Evolutionary conservation across 768 basidiomycete species (phyloP), one percentile per base, ranked within the genome.

Genomic region (Cystobasidium tubakii): DNA sequence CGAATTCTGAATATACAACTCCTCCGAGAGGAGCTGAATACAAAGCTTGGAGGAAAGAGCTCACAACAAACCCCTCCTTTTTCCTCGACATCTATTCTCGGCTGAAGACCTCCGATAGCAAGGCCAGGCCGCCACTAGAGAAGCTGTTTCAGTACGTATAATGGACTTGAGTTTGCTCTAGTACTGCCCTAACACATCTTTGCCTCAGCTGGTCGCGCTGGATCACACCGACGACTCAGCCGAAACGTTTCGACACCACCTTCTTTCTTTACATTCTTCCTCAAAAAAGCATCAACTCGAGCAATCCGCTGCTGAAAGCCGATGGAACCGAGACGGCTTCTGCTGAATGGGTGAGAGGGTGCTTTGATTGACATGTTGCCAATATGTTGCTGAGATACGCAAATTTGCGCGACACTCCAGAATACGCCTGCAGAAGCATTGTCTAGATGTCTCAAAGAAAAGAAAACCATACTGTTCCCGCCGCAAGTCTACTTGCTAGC

Each of bases 401-500:
- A n/a, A n/a, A n/a, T n/a, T n/a, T n/a, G n/a, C n/a, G n/a, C n/a
- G 9, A 21, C 19, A 12, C 4, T 53, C 23, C 44, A 65, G 66
- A 46, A 17, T 29, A 57, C 53, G 27, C 64, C 31, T 19, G 12
- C 29, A 4, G 39, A 65, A 53, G 72, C 72, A 25, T 27, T 64
- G 9, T 19, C 9, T 7, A 21, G 29, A 12, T 50, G 34, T 17
- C 43, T 55, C 12, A 17, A 43, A 19, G 34, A 42, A 0, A 42
- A 69, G 15, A 60, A 66, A 13, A 78, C 76, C 63, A 42, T 77
- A 60, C 70, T 78, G 6, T 73, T 77, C 50, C 78, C 78, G 15
- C 78, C 78, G 2, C 78, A 78, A 31, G 74, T 76, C 66, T 75
- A 76, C 73, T 70, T 77, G 13, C 66, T 78, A 25, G 73, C 74